phyloP scores from a whole-genome alignment of 306 rosid genomes.

The Dryas alaskensis region DNA sequence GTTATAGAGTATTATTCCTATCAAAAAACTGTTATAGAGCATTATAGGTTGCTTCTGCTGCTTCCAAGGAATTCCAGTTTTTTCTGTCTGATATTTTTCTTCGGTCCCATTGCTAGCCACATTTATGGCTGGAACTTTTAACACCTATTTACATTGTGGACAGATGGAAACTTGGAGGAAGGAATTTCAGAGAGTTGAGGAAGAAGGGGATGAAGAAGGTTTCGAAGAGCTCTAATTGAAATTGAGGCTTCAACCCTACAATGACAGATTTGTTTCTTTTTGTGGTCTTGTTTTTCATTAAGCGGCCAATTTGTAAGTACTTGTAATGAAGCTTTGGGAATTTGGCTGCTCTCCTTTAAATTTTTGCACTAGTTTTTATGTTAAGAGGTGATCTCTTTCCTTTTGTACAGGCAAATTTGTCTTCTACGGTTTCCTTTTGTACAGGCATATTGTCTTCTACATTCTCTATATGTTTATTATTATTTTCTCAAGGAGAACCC shows the following conservation, averaged over 20 bases:
- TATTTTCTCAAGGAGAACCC: background rate
- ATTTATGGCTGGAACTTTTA: background rate
- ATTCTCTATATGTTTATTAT: background rate
- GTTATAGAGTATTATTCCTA: too few species aligned
- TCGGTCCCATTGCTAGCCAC: background rate
- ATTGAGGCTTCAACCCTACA: background rate
- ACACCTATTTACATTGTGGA: slow-evolving; percentile 15
- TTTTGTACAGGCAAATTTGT: background rate
- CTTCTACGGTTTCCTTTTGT: too few species aligned
- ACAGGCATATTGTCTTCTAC: background rate
- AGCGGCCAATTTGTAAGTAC: background rate
- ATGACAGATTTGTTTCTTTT: background rate
- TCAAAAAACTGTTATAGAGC: too few species aligned
- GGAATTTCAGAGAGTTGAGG: slow-evolving; percentile 56
- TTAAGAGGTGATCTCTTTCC: background rate
- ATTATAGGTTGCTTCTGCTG: too few species aligned
- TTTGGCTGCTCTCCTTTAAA: background rate
- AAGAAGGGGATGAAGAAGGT: slow-evolving; percentile 70
- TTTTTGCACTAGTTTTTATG: background rate
- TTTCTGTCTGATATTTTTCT: background rate
- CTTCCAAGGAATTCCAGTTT: too few species aligned
- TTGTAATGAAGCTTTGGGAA: slow-evolving; percentile 7
- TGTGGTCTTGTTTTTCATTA: background rate
- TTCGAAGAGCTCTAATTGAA: slow-evolving; percentile 56
- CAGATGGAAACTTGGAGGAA: slow-evolving; percentile 64